Base-by-base conservation (phyloP, 805 yeast species). In the Wickerhamiella vanderwaltii region DNA sequence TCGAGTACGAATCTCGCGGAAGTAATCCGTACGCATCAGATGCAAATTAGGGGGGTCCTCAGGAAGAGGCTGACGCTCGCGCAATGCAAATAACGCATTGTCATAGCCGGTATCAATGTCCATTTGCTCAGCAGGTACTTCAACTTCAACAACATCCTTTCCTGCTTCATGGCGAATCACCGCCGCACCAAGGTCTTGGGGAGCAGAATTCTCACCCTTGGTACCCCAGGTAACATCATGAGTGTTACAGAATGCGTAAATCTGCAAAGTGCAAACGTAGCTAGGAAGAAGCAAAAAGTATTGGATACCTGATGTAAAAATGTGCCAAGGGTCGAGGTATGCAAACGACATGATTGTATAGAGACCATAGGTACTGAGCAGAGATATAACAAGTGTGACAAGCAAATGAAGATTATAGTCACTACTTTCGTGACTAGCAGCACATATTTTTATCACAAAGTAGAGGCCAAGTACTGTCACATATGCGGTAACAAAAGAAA, bases 171-270 rank as follows among this genome's bases (percentile, higher is more conserved):
- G 79, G 55, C 81, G 78, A 47, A 83, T 80, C 23, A 82, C 81
- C 38, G 94, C 94, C 34, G 82, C 78, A 36, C 94, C 87, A 28
- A 79, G 66, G 46, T 73, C 79, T 48, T 74, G 73, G 15, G 75
- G 72, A 35, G 75, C 79, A 46, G 72, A 73, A 48, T 79, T 81
- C 46, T 87, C 95, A 51, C 98, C 98, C 59, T 88, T 88, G 2
- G 98, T 88, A 62, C 98, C 98, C 98, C 98, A 88, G 0, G 95
- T 82, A 39, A 91, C 95, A 67, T 88, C 98, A 63, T 88, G 97
- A 2, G 96, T 88, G 60, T 88, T 88, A 66, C 98, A 88, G 62
- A 88, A 86, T 1, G 98, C 96, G 64, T 86, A 88, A 45, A 91
- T 86, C 62, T 88, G 96, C 44, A 88, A 66, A 2, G 95, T 79